Conservation (phyloP, 2,329 filamentous ascomycete genomes). For the Escovopsis weberi region DNA sequence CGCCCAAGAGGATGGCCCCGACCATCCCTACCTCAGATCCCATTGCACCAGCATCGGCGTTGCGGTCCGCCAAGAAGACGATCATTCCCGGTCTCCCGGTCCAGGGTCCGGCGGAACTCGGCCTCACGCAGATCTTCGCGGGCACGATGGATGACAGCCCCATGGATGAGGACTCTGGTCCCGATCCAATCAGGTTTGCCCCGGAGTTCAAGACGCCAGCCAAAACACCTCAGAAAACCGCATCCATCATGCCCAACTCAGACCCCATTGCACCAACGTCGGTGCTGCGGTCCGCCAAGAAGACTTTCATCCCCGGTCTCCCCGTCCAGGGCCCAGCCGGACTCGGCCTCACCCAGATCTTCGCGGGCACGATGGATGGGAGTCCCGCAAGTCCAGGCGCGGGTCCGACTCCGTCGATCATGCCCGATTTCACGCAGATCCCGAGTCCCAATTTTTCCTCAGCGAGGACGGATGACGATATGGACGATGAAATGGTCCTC, state of each 20-base stretch:
- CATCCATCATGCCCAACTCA: too few relatives aligned
- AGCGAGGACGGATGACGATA: constrained; percentile 31
- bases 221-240: too few relatives aligned
- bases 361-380: constrained; percentile 74
- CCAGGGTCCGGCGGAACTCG: constrained; percentile 46
- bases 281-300: constrained; percentile 52
- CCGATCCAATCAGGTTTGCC: constrained; percentile 25
- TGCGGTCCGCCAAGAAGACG: constrained; percentile 52
- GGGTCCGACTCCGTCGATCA: constrained; percentile 30
- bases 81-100: constrained; percentile 57
- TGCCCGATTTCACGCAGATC: constrained; percentile 43
- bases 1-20: constrained; percentile 25
- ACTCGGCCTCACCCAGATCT: constrained; percentile 76
- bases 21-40: constrained; percentile 29
- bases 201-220: constrained; percentile 22
- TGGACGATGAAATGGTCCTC: constrained; percentile 26
- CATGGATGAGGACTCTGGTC: constrained; percentile 13
- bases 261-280: constrained; percentile 42
- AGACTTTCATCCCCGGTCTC: constrained; percentile 55
- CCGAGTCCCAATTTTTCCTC: constrained; percentile 48
- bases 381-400: constrained; percentile 26
- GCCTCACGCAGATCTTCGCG: constrained; percentile 80
- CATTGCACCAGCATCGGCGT: constrained; percentile 34
- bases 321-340: constrained; percentile 46
- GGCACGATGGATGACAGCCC: constrained; percentile 67